Evolutionary conservation across 768 basidiomycete species (phyloP).

Genomic region (Pisolithus sp.): DNA sequence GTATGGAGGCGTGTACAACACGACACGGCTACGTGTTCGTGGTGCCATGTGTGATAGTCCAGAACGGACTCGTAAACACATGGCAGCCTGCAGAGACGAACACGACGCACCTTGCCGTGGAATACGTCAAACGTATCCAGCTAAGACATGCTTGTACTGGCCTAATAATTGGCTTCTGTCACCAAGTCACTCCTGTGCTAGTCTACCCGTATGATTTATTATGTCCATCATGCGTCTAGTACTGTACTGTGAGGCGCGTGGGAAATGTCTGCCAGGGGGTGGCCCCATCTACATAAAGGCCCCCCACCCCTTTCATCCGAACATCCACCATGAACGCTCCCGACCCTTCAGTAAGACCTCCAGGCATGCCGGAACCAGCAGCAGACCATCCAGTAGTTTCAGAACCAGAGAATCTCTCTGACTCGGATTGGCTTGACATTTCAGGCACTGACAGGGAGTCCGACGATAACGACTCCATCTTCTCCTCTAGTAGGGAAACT

Average conservation of each 20-base stretch:
- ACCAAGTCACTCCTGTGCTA: no score
- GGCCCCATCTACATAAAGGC: conserved; percentile 17
- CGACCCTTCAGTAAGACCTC: conserved; percentile 15
- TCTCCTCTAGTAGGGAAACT: conserved; percentile 43
- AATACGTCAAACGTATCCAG: no score
- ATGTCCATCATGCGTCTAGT: no score
- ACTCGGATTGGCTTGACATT: conserved; percentile 83
- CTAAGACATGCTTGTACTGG: no score
- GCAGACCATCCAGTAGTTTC: conserved; percentile 42
- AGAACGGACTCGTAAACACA: background rate
- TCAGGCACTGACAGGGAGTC: conserved; percentile 57
- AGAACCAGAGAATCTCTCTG: conserved; percentile 62
- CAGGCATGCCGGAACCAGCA: conserved; percentile 28
- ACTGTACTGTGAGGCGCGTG: background rate
- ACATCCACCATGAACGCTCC: conserved; percentile 11
- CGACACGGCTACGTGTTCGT: conserved; percentile 50
- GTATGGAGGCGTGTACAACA: conserved; percentile 40
- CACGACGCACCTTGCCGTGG: conserved; percentile 5
- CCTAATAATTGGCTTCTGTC: no score
- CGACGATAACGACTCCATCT: conserved; percentile 65
- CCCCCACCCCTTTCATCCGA: conserved; percentile 23
- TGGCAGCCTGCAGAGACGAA: background rate
- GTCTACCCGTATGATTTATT: no score
- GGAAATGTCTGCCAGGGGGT: conserved; percentile 1
- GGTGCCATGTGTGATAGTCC: background rate